phyloP scores from a whole-genome alignment of 2,329 filamentous ascomycete species.

The Fusarium heterosporum region DNA sequence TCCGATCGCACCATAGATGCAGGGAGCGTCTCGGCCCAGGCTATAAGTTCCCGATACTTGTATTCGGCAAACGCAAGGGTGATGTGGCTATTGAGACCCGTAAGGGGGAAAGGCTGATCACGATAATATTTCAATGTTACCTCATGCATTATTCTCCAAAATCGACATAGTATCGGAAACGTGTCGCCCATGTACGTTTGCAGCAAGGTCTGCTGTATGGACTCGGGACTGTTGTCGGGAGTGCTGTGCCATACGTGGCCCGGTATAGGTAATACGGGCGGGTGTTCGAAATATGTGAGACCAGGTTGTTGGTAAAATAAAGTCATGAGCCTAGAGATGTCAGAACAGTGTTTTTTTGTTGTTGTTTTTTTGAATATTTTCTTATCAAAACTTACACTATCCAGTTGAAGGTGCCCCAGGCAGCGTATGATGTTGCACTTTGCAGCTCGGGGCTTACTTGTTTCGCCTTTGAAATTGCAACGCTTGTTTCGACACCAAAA shows the following conservation, averaged over 20 bases:
- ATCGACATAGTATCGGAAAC: slow-evolving; percentile 50
- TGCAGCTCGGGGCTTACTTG: slow-evolving; percentile 9
- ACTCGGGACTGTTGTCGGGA: background rate
- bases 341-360: background rate
- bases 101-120: slow-evolving; percentile 11
- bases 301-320: slow-evolving; percentile 45
- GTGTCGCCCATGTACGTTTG: slow-evolving; percentile 43
- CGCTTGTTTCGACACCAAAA: slow-evolving; percentile 39
- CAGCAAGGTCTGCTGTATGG: slow-evolving; percentile 1
- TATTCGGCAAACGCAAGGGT: slow-evolving; percentile 50
- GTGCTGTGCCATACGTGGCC: slow-evolving; percentile 14
- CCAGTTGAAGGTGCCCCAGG: slow-evolving; percentile 55
- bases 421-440: slow-evolving; percentile 38
- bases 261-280: slow-evolving; percentile 42
- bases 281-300: slow-evolving; percentile 36
- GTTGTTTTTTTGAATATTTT: background rate
- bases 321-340: slow-evolving; percentile 24
- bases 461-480: slow-evolving; percentile 16
- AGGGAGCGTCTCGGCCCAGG: slow-evolving; percentile 52
- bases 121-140: slow-evolving; percentile 48
- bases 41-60: slow-evolving; percentile 55
- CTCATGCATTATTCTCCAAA: slow-evolving; percentile 55
- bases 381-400: slow-evolving; percentile 49
- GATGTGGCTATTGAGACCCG: slow-evolving; percentile 14
- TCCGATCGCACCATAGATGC: slow-evolving; percentile 43